phyloP scores from a whole-genome alignment of 345 rosid species.

The Brassica carinata region DNA sequence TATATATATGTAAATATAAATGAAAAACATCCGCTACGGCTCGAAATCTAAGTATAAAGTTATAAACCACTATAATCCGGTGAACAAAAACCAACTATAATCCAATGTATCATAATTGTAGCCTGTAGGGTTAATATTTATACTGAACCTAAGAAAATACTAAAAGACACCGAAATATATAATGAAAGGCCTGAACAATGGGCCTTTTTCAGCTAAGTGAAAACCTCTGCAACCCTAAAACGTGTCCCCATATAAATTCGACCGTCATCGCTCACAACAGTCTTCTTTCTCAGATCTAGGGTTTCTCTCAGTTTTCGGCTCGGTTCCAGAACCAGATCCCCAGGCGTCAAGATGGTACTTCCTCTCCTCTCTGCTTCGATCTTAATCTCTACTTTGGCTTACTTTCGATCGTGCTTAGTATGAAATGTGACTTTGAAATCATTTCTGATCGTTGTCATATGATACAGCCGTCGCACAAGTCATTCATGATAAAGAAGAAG shows the following conservation, averaged over 20 bases:
- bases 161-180: background rate
- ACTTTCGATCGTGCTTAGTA: too few relatives aligned
- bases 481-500: conserved; percentile 72
- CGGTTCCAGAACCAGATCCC: conserved; percentile 12
- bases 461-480: conserved; percentile 86
- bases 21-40: too few relatives aligned
- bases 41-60: too few relatives aligned
- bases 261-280: background rate
- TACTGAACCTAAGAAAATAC: too few relatives aligned
- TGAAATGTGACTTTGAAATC: background rate
- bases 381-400: background rate
- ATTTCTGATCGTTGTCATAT: background rate
- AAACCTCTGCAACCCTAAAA: conserved; percentile 11
- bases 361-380: background rate
- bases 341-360: conserved; percentile 30
- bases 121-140: too few relatives aligned
- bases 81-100: too few relatives aligned
- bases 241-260: background rate
- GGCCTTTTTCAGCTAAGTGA: background rate
- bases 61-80: too few relatives aligned
- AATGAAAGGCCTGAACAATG: background rate
- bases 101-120: too few relatives aligned
- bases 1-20: too few relatives aligned
- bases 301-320: conserved; percentile 17
- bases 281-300: conserved; percentile 14